Percentiles rank a stretch among this genome's conserved stretches.
Evolutionary conservation across 257 asterid species (phyloP).

Genomic region (Jacaranda mimosifolia): DNA sequence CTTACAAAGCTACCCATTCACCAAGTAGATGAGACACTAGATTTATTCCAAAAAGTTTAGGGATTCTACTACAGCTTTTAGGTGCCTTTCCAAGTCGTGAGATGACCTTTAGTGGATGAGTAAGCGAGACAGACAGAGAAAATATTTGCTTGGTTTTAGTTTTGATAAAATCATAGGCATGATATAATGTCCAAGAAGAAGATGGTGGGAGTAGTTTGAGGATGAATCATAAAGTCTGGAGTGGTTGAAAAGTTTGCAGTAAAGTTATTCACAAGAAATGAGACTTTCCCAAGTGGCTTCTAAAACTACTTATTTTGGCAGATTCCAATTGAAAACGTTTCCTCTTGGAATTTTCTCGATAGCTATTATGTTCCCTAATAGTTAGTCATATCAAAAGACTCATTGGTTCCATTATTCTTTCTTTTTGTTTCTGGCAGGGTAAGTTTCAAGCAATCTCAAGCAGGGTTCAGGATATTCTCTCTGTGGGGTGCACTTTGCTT

Average conservation of each 20-base stretch:
- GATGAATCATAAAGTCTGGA: constrained; percentile 29
- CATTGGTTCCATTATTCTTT: constrained; percentile 13
- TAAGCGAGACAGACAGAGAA: constrained; percentile 23
- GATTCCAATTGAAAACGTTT: constrained; percentile 37
- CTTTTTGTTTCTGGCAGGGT: constrained; percentile 20
- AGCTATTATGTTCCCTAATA: constrained; percentile 16
- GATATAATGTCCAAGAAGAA: constrained; percentile 22
- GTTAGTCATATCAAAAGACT: background rate
- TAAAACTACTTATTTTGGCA: constrained; percentile 30
- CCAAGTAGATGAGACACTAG: background rate
- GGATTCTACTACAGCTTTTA: constrained; percentile 10
- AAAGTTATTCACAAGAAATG: constrained; percentile 34
- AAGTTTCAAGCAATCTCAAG: constrained; percentile 23
- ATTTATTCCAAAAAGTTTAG: background rate
- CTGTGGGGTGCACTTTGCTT: constrained; percentile 32
- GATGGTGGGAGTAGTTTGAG: constrained; percentile 44
- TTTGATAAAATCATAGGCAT: background rate
- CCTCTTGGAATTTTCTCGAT: constrained; percentile 44
- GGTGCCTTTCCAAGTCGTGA: constrained; percentile 24
- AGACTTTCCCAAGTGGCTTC: constrained; percentile 21
- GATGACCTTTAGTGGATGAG: constrained; percentile 15
- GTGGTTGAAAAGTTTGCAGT: constrained; percentile 47
- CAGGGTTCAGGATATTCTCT: constrained; percentile 27
- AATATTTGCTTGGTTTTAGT: constrained; percentile 34
- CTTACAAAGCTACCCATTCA: background rate